Base-by-base conservation (phyloP, 2,329 filamentous ascomycete genomes). In the Fusarium praegraminearum region DNA sequence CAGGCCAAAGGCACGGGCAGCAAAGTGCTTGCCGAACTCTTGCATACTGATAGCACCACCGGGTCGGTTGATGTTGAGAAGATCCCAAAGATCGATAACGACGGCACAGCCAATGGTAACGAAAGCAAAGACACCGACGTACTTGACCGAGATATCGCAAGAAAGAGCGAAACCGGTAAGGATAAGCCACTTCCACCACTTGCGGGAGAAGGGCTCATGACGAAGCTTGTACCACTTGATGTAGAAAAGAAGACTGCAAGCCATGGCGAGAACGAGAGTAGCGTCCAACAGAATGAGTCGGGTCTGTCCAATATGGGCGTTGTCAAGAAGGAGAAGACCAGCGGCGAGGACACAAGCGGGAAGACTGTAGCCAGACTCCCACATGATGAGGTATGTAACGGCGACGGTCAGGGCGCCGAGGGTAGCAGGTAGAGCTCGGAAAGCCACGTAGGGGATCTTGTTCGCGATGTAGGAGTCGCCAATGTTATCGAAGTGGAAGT, bases 131-230 rank as follows among this genome's bases (percentile, higher is more conserved):
- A 93, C 86, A 75, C 96, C 96, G 62, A 99, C 94, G 73, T 99
- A 99, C 84, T 99, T 99, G 79, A 93, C 97, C 57, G 96, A 98
- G 76, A 99, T 98, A 78, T 98, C 96, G 79, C 95, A 98, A 78
- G 94, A 98, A 78, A 99, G 87, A 65, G 91, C 91, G 78, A 99
- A 95, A 64, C 96, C 96, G 10, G 96, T 99, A 75, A 98, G 82
- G 67, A 99, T 89, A 63, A 99, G 88, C 96, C 96, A 99, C 82
- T 99, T 99, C 96, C 96, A 99, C 96, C 96, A 99, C 83, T 99
- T 98, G 67, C 94, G 89, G 64, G 92, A 89, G 79, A 99, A 99
- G 5, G 96, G 87, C 70, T 90, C 87, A 75, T 98, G 94, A 73
- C 96, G 89, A 73, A 95, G 85, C 86, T 98, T 99, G 85, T 98